Evolutionary conservation across 2,329 filamentous ascomycete genomes (phyloP), one percentile per base, ranked within the genome.

Genomic region (Elsinoe fawcettii): DNA sequence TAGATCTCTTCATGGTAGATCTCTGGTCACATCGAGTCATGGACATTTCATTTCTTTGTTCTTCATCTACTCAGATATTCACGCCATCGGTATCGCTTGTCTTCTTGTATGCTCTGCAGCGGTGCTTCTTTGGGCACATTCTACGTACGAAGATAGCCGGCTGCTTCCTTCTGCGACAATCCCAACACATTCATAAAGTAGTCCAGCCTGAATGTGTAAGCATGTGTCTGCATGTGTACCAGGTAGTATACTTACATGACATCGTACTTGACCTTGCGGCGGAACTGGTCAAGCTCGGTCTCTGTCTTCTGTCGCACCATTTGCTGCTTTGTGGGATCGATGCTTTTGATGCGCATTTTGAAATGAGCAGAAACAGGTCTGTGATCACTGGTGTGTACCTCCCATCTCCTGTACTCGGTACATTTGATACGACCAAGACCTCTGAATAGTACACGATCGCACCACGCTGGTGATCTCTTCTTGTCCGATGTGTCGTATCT

Each of bases 401-500:
- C 93, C 72, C 96, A 92, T 51, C 93, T 78, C 51, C 81, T 78
- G 71, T 99, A 99, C 62, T 96, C 88, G 51, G 90, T 74, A 71
- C 97, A 91, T 71, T 90, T 86, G 65, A 97, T 85, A 57, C 87
- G 83, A 25, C 88, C 89, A 11, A 86, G 73, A 20, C 90, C 90
- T 20, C 91, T 82, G 65, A 90, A 95, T n/a, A 99, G 75, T 36
- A 99, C 74, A 34, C 93, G 83, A 74, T 99, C 93, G 70, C 93
- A 99, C 93, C 93, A 99, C 1, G 93, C 93, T 0, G 93, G 93
- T 20, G 89, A 87, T 51, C 93, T 83, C 70, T 89, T 89, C 78
- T 99, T 99, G 71, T 99, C 93, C 39, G 65, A 68, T 0, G 88
- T 87, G 69, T 99, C 93, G 70, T 97, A 99, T 5, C 83, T 87